These are phyloP conservation scores for Arthrobotrys conoides DNA, from an alignment of 2,329 filamentous ascomycete species.

Conservation along the genomic window DNA sequence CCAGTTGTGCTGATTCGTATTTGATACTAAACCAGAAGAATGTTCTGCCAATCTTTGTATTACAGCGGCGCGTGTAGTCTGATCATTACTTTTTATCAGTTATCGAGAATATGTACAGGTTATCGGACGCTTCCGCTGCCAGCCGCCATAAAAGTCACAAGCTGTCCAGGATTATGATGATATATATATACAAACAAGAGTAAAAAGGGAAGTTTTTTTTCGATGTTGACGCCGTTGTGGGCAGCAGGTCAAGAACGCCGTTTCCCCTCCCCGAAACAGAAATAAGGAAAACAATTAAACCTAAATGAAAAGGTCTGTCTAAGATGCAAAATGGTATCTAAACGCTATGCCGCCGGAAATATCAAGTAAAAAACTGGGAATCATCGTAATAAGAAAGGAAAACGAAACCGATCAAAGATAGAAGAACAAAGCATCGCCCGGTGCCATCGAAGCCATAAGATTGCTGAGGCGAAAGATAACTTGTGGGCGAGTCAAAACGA, in stretches of 20 bases:
- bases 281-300: conserved; percentile 1
- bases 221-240: neutral
- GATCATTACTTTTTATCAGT: neutral
- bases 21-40: too few relatives aligned
- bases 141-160: neutral
- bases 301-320: conserved; percentile 22
- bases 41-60: neutral
- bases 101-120: conserved; percentile 29
- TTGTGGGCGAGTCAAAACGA: neutral
- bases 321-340: conserved; percentile 55
- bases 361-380: neutral
- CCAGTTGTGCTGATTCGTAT: too few relatives aligned
- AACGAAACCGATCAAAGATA: neutral
- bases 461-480: neutral
- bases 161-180: conserved; percentile 4
- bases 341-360: conserved; percentile 37
- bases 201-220: neutral
- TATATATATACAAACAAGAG: conserved; percentile 4
- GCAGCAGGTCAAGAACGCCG: conserved; percentile 45
- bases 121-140: neutral
- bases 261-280: conserved; percentile 13
- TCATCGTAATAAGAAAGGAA: conserved; percentile 13
- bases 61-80: neutral
- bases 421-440: neutral
- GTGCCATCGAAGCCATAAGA: neutral